phyloP scores from a whole-genome alignment of 257 asterid species.

The Fraxinus americana region DNA sequence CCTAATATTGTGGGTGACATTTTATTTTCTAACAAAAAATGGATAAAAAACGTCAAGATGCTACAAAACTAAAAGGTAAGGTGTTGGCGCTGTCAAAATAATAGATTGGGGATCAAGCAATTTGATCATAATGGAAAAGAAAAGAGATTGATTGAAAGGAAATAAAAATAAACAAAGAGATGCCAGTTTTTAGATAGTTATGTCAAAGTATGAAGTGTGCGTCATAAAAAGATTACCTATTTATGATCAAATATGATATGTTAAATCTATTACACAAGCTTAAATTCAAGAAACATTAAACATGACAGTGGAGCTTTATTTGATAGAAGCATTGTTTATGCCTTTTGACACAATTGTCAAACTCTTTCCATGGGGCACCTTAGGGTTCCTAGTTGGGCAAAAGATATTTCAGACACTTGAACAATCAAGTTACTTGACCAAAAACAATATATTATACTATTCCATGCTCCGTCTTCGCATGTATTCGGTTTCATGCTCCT shows the following conservation, averaged over 20 bases:
- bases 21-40: no score
- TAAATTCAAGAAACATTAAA: neutral
- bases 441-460: neutral
- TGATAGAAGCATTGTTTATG: neutral
- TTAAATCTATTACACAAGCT: constrained; percentile 5
- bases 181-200: constrained; percentile 14
- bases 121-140: constrained; percentile 12
- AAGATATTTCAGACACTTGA: neutral
- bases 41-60: no score
- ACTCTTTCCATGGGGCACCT: neutral
- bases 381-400: neutral
- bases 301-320: constrained; percentile 7
- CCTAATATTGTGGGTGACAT: no score
- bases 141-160: constrained; percentile 14
- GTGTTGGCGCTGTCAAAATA: no score
- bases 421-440: neutral
- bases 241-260: constrained; percentile 9
- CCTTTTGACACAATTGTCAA: constrained; percentile 1
- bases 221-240: neutral
- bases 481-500: neutral
- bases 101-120: neutral
- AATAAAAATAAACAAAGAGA: constrained; percentile 1
- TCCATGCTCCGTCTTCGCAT: neutral
- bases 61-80: no score
- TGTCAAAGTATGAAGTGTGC: neutral